Percentiles rank a stretch among this genome's conserved stretches.
These are phyloP conservation scores for Venturia effusa DNA, from an alignment of 2,329 filamentous ascomycete genomes.

Conservation along the genomic window DNA sequence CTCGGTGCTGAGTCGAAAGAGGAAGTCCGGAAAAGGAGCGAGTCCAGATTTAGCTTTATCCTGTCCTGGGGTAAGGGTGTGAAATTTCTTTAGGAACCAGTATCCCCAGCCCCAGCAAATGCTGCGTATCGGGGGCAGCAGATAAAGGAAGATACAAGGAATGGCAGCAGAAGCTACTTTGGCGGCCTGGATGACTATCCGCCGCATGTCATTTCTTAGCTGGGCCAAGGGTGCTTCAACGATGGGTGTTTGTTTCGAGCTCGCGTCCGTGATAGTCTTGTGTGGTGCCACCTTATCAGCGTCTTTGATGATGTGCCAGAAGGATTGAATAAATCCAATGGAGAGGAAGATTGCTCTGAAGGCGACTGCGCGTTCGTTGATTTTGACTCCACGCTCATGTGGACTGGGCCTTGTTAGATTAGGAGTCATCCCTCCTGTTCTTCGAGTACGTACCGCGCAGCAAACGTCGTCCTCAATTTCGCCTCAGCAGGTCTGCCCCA, in stretches of 20 bases:
- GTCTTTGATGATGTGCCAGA: constrained; percentile 60
- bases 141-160: neutral
- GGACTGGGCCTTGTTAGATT: constrained; percentile 20
- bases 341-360: constrained; percentile 58
- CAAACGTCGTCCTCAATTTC: constrained; percentile 63
- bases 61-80: constrained; percentile 5
- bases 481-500: constrained; percentile 52
- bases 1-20: constrained; percentile 17
- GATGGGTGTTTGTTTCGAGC: constrained; percentile 16
- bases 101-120: constrained; percentile 2
- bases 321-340: constrained; percentile 59
- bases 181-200: constrained; percentile 23
- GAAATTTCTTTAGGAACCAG: constrained; percentile 38
- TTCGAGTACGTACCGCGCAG: constrained; percentile 44
- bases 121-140: constrained; percentile 1
- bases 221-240: constrained; percentile 14
- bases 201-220: constrained; percentile 12
- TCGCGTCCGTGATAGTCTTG: constrained; percentile 6
- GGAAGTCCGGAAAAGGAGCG: constrained; percentile 6
- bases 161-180: neutral
- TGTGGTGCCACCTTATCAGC: constrained; percentile 50
- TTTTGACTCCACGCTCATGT: constrained; percentile 52
- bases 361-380: constrained; percentile 78
- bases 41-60: neutral
- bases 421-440: neutral